Base-by-base conservation (phyloP, 108 stramenopile species). In the Nannochloropsis oceanica region DNA sequence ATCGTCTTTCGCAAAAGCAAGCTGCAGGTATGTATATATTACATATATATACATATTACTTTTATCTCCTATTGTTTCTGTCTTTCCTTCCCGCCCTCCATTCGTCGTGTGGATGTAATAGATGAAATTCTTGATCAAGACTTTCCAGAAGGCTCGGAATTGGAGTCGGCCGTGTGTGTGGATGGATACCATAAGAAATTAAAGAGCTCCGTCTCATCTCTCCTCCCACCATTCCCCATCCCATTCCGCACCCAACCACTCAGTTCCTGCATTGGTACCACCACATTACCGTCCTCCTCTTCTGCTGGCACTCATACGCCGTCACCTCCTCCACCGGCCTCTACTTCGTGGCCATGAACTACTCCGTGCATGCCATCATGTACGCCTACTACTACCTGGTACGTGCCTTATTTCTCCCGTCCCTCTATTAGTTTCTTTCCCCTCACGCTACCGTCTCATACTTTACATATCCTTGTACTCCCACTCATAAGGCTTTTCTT, bases 291-390 rank as follows among this genome's bases (percentile, higher is more conserved):
- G 92, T 93, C 27, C 90, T 93, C 27, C 88, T 92, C 26, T 93
- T 89, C 90, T 91, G 92, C 90, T 93, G 92, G 92, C 92, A 92
- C 85, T 89, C 88, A 8, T 92, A 92, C 83, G 88, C 84, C 26
- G 84, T 89, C 24, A 59, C 86, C 73, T 84, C 88, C 50, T 73
- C 88, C 84, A 85, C 91, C 59, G 92, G 92, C 59, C 89, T 93
- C 26, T 92, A 90, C 89, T 93, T 93, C 84, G 88, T 90, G 42
- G 89, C 88, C 80, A 98, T 99, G 97, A 99, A 99, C 92, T 99
- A 98, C 93, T 87, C 93, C 27, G 99, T 99, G 20, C 99, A 99
- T 85, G 95, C 96, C 27, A 89, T 96, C 84, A 99, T 99, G 99
- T 99, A 99, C 93, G 91, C 92, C 26, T 99, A 99, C 89, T 99